phyloP scores from a whole-genome alignment of 164 flowering plant genomes.

The Aristolochia contorta region DNA sequence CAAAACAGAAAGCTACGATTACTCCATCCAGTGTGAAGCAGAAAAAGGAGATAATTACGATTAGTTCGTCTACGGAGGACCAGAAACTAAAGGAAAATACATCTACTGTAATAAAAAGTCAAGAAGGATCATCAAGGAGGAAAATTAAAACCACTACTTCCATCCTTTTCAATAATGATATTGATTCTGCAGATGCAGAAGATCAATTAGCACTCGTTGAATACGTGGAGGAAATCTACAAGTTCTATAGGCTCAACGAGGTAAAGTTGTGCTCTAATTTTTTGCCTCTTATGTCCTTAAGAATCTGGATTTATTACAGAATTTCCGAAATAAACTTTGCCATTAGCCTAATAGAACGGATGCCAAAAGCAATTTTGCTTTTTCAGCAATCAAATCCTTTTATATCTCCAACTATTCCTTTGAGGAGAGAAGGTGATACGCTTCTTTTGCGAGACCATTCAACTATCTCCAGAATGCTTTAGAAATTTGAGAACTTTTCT shows the following conservation, averaged over 20 bases:
- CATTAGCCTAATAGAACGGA: neutral
- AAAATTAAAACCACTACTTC: conserved; percentile 53
- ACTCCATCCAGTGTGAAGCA: no score
- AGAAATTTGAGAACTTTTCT: no score
- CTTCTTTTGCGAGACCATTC: no score
- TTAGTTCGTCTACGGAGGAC: conserved; percentile 41
- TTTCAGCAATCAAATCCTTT: neutral
- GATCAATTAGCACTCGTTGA: conserved; percentile 81
- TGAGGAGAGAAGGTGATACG: no score
- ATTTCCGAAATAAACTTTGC: no score
- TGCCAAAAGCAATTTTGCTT: neutral
- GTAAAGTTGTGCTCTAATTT: conserved; percentile 18
- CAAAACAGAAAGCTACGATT: no score
- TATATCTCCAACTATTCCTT: no score
- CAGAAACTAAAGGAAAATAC: neutral
- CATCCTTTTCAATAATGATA: conserved; percentile 49
- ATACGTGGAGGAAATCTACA: conserved; percentile 81
- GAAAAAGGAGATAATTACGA: conserved; percentile 30
- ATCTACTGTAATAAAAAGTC: conserved; percentile 16
- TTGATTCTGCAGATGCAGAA: conserved; percentile 64
- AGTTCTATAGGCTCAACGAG: conserved; percentile 60
- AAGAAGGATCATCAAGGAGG: conserved; percentile 19
- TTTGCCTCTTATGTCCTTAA: no score
- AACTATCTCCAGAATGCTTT: no score
- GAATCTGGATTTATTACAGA: no score